Base-by-base conservation (phyloP, 1,284 basidiomycete species). In the Pseudozyma hubeiensis region DNA sequence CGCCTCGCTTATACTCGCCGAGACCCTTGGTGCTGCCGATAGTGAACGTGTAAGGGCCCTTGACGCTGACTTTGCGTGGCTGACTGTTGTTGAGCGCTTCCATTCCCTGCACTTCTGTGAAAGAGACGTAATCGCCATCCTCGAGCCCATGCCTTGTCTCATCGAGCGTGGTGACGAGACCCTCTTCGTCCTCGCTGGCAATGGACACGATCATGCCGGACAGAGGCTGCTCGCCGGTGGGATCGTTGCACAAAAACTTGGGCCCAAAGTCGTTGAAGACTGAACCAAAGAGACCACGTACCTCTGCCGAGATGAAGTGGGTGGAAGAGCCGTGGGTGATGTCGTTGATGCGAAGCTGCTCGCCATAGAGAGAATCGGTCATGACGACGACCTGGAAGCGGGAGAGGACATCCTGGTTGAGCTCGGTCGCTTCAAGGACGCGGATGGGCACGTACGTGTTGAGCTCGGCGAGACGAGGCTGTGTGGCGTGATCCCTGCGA, bases 61-160 rank as follows among this genome's bases (percentile, higher is more conserved):
- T 98, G 76, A 97, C 93, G 9, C 91, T 88, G 52, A 99, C 87
- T 85, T 95, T 98, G 62, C 93, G 89, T 14, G 96, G 96, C 84
- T 95, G 91, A 81, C 92, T 92, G 17, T 89, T 92, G 81, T 98
- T 97, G 50, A 99, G 86, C 78, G 92, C 92, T 31, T 90, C 88
- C 93, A 97, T 97, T 33, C 97, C 97, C 86, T 97, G 92, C 46
- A 99, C 90, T 87, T 99, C 97, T n/a, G 90, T 89, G 87, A 99
- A 99, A 5, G 95, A 95, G 24, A 99, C 96, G 81, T 91, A 98
- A 85, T 99, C 94, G 29, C 97, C 97, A 85, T 99, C 97, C 86
- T 98, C 93, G 16, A 99, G 89, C 33, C 97, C 97, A 84, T 99
- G 97, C 64, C 97, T 90, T 6, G 96, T 93, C 87, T 99, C 97